A percentile compares a stretch with the other conserved stretches of the same genome.
These are phyloP conservation scores for Globisporangium recalcitrans DNA, from an alignment of 352 stramenopile species.

Conservation along the genomic window DNA sequence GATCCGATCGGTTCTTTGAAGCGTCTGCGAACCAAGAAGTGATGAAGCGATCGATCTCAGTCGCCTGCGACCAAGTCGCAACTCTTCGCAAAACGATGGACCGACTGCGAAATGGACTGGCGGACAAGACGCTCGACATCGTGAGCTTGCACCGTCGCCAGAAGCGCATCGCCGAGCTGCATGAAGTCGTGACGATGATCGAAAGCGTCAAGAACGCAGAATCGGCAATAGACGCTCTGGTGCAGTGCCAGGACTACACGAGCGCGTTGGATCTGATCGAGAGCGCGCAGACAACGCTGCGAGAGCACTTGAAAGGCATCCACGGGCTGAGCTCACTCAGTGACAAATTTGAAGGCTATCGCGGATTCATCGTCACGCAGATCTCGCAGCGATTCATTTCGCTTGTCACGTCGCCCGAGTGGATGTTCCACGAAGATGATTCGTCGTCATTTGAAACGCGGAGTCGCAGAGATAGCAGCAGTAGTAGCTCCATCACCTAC, in stretches of 20 bases:
- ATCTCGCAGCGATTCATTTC: conserved; percentile 80
- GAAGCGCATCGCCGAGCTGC: conserved; percentile 75
- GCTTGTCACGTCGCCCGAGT: conserved; percentile 73
- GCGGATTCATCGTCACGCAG: conserved; percentile 63
- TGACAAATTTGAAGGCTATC: conserved; percentile 76
- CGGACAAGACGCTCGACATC: conserved; percentile 84
- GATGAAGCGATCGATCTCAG: conserved; percentile 78
- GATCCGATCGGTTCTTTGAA: conserved; percentile 83
- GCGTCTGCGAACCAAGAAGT: conserved; percentile 80
- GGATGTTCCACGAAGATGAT: conserved; percentile 71
- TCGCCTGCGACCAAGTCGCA: conserved; percentile 77
- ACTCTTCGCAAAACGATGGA: conserved; percentile 82
- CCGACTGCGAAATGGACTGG: conserved; percentile 66
- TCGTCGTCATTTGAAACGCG: background rate
- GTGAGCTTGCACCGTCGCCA: conserved; percentile 80
- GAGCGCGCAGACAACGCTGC: conserved; percentile 52
- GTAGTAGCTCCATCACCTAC: conserved; percentile 11
- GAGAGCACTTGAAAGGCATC: conserved; percentile 73
- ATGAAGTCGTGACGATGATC: conserved; percentile 80
- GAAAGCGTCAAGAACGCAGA: conserved; percentile 83
- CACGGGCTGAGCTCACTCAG: conserved; percentile 62
- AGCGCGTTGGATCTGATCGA: conserved; percentile 79
- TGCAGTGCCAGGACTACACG: conserved; percentile 82
- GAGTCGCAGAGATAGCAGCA: conserved; percentile 18
- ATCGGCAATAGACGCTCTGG: conserved; percentile 72